These are phyloP conservation scores for Fomitiporia mediterranea DNA, from an alignment of 1,284 basidiomycete genomes.

Conservation along the genomic window DNA sequence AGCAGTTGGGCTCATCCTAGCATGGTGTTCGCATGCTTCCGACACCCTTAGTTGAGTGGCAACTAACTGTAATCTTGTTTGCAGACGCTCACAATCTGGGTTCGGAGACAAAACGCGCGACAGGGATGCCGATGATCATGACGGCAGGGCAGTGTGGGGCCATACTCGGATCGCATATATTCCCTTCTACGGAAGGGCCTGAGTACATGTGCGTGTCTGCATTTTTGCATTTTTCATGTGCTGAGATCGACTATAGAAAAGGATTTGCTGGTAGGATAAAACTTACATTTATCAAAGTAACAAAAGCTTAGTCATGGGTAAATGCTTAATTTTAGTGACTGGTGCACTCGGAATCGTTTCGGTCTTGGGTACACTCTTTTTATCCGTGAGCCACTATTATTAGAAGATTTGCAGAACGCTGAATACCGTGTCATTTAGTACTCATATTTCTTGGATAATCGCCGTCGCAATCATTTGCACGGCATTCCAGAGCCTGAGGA, in stretches of 20 bases:
- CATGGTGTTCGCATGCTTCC: constrained; percentile 56
- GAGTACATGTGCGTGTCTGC: constrained; percentile 45
- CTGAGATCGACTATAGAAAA: constrained; percentile 36
- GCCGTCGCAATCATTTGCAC: constrained; percentile 46
- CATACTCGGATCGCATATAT: constrained; percentile 67
- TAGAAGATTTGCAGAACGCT: background rate
- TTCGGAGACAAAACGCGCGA: constrained; percentile 72
- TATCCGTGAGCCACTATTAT: constrained; percentile 42
- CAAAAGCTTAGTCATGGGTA: background rate
- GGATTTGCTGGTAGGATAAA: constrained; percentile 53
- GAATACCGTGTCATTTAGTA: constrained; percentile 33
- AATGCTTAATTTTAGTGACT: constrained; percentile 35
- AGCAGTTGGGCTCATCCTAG: constrained; percentile 61
- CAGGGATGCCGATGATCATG: constrained; percentile 71
- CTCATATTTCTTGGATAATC: constrained; percentile 61
- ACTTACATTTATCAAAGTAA: background rate
- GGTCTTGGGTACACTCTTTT: constrained; percentile 45
- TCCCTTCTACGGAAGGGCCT: constrained; percentile 59
- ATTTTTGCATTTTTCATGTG: background rate
- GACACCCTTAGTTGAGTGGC: background rate
- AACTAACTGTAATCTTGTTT: background rate
- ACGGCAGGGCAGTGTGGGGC: constrained; percentile 72
- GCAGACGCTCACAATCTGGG: constrained; percentile 70
- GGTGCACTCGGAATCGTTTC: constrained; percentile 57
- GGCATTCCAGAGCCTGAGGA: constrained; percentile 47